Evolutionary conservation across 768 basidiomycete genomes (phyloP), one percentile per base, ranked within the genome.

Genomic region (Suillus decipiens): DNA sequence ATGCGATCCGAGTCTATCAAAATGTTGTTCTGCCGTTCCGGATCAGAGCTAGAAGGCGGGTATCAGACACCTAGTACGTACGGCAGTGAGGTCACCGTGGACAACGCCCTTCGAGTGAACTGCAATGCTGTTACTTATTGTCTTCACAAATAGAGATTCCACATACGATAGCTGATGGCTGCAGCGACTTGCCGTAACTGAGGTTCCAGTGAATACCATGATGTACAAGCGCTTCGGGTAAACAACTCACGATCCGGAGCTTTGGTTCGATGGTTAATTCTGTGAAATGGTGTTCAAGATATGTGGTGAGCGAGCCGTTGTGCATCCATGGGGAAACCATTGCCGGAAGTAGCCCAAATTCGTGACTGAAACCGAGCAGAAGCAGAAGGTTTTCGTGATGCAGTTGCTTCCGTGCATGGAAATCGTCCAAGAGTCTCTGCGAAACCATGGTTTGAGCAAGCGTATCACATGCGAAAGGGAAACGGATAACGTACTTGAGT

Each of bases 81-180:
- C 81, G 22, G 78, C 81, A 63, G 80, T 80, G 24, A 83, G 71
- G 56, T 84, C 81, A 0, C 81, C 81, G 57, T 81, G 83, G 15
- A 82, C 71, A 33, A 83, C 73, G 9, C 72, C 67, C 24, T 42
- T 37, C 14, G 68, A 69, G 24, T 66, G 64, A 8, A 60, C 64
- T 65, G 31, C 4, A 10, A 51, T 11, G 5, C 7, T 5, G 11
- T 36, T 6, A 36, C 3, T 63, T 19, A 59, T 22, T 37, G 22
- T 28, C 24, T 22, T 5, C n/a, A n/a, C 9, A 36, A 17, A 47
- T 3, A 3, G 42, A 28, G 36, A 39, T 31, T 12, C 22, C 45
- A 34, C 64, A 17, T 22, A 65, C 64, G 65, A 61, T 73, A 73
- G 3, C 59, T 64, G 31, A 72, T 66, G 5, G 73, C 73, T 15